Percentiles rank a stretch among this genome's conserved stretches.
These are phyloP conservation scores for Aspergillus persii DNA, from an alignment of 2,329 filamentous ascomycete genomes.

Conservation along the genomic window DNA sequence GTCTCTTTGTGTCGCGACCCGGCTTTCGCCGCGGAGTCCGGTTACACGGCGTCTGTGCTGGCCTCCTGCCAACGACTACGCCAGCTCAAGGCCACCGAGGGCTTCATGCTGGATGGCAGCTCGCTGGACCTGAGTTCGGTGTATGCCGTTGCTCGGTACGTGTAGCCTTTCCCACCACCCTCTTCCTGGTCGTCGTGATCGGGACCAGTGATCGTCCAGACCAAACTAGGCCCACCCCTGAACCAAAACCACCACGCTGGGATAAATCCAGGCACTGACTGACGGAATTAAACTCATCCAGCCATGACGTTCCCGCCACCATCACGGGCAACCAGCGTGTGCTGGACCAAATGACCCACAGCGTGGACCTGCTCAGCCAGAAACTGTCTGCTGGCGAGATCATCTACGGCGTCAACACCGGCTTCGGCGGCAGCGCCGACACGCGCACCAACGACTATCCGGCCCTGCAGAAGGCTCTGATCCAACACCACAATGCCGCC, in stretches of 20 bases:
- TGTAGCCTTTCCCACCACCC: no score
- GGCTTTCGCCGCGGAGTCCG: not conserved
- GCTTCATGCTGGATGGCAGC: conserved; percentile 7
- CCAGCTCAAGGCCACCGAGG: not conserved
- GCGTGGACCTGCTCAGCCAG: conserved; percentile 12
- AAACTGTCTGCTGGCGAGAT: conserved; percentile 12
- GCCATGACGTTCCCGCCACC: not conserved
- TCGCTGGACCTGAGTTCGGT: conserved; percentile 10
- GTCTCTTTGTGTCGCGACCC: not conserved
- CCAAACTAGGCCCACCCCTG: not conserved
- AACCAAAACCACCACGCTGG: no score
- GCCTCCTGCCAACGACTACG: not conserved
- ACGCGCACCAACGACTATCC: conserved; percentile 50
- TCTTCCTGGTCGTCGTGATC: not conserved
- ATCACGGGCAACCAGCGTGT: not conserved
- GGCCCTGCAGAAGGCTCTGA: conserved; percentile 47
- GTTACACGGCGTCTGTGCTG: not conserved
- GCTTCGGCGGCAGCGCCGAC: conserved; percentile 66
- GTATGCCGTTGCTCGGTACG: conserved; percentile 11
- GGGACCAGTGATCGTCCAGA: not conserved
- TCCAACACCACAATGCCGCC: conserved; percentile 46
- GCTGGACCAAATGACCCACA: conserved; percentile 10
- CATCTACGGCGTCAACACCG: conserved; percentile 59
- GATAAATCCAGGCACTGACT: no score
- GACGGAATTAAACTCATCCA: not conserved